Evolutionary conservation across 176 grass and related monocot species (phyloP).

Genomic region (barley (Hordeum vulgare)): MorexV3_pseudomolecules_assembly NC_058520.1:387118534-387119033

Average conservation of each 20-base stretch:
- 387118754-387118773: no score
- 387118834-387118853: constrained; percentile 7
- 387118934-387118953: background rate
- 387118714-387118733: background rate
- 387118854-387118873: constrained; percentile 26
- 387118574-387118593: constrained; percentile 31
- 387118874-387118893: background rate
- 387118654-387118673: constrained; percentile 36
- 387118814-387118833: background rate
- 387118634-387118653: constrained; percentile 28
- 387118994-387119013: constrained; percentile 42
- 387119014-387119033: constrained; percentile 19
- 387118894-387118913: background rate
- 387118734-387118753: background rate
- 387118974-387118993: constrained; percentile 38
- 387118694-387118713: constrained; percentile 50
- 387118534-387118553: constrained; percentile 23
- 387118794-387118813: background rate
- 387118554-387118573: constrained; percentile 26
- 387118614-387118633: constrained; percentile 33
- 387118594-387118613: constrained; percentile 35
- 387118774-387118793: no score
- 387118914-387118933: background rate
- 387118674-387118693: constrained; percentile 41
- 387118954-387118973: background rate